Evolutionary conservation across 495 filamentous ascomycete species (phyloP), one percentile per base, ranked within the genome.

Genomic region (Pyronema domesticum): DNA sequence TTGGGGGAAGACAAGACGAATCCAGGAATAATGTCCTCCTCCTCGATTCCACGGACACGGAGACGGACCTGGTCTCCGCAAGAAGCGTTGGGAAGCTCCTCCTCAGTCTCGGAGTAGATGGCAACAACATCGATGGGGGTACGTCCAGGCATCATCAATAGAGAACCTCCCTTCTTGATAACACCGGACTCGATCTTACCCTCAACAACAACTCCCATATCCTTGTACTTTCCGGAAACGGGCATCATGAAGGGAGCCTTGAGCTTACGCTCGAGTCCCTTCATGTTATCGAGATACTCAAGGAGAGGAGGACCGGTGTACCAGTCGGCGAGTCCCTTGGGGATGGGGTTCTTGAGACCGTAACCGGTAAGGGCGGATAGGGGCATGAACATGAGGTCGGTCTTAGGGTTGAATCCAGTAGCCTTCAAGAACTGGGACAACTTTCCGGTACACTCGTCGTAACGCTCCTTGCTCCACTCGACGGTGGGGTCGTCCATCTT

Each of bases 211-310:
- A 91, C 96, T 64, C 91, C 91, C 83, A 99, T 85, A 69, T 96
- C 89, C 60, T 81, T 79, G 72, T 96, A 96, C 68, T 96, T 99
- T 65, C 82, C 84, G 49, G 81, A 83, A 62, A 99, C 77, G 6
- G 93, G 85, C 91, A 96, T 95, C 93, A 96, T 95, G 76, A 99
- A 96, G 10, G 91, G 91, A 9, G 91, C 91, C 60, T 94, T 95
- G 68, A 94, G 72, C 70, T 95, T 99, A 57, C 91, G 85, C 68
- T 96, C 91, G 9, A 95, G 76, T 34, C 88, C 76, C 65, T 85
- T 77, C 83, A 98, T 95, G 65, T 75, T 70, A 59, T 91, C 87
- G 42, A 98, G 80, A 67, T 85, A 95, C 65, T 98, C 91, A 17
- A 98, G 78, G 4, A 98, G 78, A 0, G 89, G 94, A n/a, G 89